Base-by-base conservation (phyloP, 148 eudicot species). In the Camellia granthamiana region DNA sequence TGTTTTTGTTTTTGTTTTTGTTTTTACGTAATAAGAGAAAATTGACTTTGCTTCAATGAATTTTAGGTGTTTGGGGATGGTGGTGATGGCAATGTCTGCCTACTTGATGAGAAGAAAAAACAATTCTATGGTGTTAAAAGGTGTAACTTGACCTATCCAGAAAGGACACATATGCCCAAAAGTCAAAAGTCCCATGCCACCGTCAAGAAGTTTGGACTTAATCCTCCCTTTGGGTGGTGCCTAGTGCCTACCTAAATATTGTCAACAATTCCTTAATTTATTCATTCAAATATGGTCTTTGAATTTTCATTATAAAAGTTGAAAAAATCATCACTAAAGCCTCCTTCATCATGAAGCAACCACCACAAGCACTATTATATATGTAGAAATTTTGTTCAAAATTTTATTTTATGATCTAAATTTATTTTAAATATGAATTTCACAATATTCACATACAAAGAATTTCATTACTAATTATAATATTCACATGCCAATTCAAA, bases 251-350 rank as follows among this genome's bases (percentile, higher is more conserved):
- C 38, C 77, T 43, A 21, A 55, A 55, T 1, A 54, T 38, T 58
- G 65, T 58, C 77, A 30, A 73, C 76, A 42, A 54, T 54, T 23
- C 46, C 76, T 54, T 54, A 6, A 15, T 54, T 4, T 54, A 54
- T 30, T 52, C 61, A 54, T 30, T 52, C 61, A 23, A 72, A 1
- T 21, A 13, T 3, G 75, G 76, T 30, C 62, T 30, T 23, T 73
- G 76, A 73, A 54, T 54, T 54, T 63, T 54, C 63, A 73, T 74
- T 74, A 58, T 58, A 74, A 74, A 30, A 74, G 41, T 23, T 21
- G 16, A 30, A 38, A 74, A 74, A 47, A 30, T 30, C 64, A 74
- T 41, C 77, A 74, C 77, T 41, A 38, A 7, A 0, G 10, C 47
- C 13, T 74, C 46, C 9, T 74, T 59, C 64, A 56, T 41, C 51